Conservation (phyloP, 192 early-diverging fungal species). For the Podila verticillata region DNA sequence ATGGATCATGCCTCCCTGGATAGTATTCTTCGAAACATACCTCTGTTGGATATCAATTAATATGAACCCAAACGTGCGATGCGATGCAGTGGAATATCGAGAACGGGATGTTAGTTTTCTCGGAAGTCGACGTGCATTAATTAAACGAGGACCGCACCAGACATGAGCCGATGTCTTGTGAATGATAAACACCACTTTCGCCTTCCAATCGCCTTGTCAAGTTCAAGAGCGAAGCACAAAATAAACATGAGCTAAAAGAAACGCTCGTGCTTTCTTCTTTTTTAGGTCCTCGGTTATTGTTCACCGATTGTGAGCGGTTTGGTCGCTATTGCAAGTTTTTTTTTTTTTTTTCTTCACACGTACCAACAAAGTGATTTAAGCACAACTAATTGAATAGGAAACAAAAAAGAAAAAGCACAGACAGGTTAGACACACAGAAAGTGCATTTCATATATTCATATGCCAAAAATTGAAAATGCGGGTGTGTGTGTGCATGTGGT, state of each 20-base stretch:
- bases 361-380: slow-evolving; percentile 56
- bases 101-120: background rate
- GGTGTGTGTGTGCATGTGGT: background rate
- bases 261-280: background rate
- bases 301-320: background rate
- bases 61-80: too few species aligned
- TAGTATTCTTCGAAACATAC: background rate
- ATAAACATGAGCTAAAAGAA: background rate
- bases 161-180: slow-evolving; percentile 3
- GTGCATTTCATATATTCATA: background rate
- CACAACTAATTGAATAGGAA: slow-evolving; percentile 33
- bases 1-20: background rate
- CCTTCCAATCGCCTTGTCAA: background rate
- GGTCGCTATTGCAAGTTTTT: background rate
- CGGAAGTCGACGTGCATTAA: slow-evolving; percentile 71
- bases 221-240: background rate
- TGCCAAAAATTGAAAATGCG: background rate
- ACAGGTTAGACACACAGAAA: background rate
- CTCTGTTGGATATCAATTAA: background rate
- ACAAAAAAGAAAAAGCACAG: background rate
- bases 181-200: background rate
- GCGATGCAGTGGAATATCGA: too few species aligned
- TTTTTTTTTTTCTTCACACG: slow-evolving; percentile 8
- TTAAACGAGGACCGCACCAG: background rate
- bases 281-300: background rate